Evolutionary conservation across 2,329 filamentous ascomycete genomes (phyloP), one percentile per base, ranked within the genome.

Genomic region (Chalaropsis thielavioides): DNA sequence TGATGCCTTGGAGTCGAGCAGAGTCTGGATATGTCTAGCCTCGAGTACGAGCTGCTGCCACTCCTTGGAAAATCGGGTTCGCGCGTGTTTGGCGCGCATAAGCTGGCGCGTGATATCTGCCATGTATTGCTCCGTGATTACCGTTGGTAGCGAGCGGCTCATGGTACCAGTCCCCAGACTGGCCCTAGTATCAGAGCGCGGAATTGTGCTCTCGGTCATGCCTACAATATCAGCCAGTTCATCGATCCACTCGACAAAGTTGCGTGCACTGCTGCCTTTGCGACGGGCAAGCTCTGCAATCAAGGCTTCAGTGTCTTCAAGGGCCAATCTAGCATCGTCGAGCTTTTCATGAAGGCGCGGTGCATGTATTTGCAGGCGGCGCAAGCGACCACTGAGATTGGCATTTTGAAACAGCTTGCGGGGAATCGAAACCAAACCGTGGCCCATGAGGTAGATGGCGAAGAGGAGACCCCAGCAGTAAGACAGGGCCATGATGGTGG

Each of bases 381-480:
- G 85, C 59, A 99, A 75, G 65, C 86, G 82, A 61, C 83, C 84
- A 69, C 86, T 88, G 58, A 92, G 83, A 72, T 86, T 90, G 40
- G 91, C 87, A 72, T 90, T 88, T 67, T 87, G 84, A 71, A 94
- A 87, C 17, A 99, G 78, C 44, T 83, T 83, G 69, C 92, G 82
- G 0, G 94, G 94, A 66, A 99, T 88, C 1, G 92, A 88, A 40
- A 99, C 94, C 31, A 99, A 80, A 7, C 94, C 94, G 74, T 99
- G 94, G 6, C 94, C 94, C 92, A 99, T 97, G 49, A 99, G 80
- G 72, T 96, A 97, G 68, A 99, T 96, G 58, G 92, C 94, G 63
- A 97, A 80, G 3, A 92, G 80, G 70, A 99, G 77, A 70, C 92
- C 91, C 88, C 92, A 97, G 67, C 90, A 90, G 74, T 99, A 99